Evolutionary conservation across 257 asterid genomes (phyloP).

Genomic region (Gentiana dahurica): DNA sequence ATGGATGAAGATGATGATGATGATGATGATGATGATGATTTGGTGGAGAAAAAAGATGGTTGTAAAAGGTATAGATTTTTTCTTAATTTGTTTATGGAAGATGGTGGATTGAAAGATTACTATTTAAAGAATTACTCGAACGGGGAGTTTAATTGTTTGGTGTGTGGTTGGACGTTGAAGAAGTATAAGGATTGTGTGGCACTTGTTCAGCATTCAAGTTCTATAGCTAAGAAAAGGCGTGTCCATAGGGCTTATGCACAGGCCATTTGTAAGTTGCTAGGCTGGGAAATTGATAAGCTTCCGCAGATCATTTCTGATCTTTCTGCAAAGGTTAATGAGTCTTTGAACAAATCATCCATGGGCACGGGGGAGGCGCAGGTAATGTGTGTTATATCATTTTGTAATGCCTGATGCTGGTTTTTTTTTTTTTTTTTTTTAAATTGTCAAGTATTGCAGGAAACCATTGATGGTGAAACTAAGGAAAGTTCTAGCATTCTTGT

Average conservation of each 20-base stretch:
- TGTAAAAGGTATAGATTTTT: slow-evolving; percentile 20
- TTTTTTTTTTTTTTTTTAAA: neutral
- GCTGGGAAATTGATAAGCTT: slow-evolving; percentile 66
- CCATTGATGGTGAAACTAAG: slow-evolving; percentile 2
- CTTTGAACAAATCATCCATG: slow-evolving; percentile 12
- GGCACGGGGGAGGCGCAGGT: slow-evolving; percentile 1
- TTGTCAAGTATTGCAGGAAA: slow-evolving; percentile 1
- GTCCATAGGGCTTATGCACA: slow-evolving; percentile 63
- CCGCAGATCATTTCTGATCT: slow-evolving; percentile 29
- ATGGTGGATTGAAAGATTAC: slow-evolving; percentile 33
- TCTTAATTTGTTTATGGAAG: slow-evolving; percentile 37
- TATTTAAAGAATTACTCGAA: slow-evolving; percentile 34
- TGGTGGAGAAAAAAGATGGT: slow-evolving; percentile 23
- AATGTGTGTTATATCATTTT: neutral
- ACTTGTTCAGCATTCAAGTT: slow-evolving; percentile 57
- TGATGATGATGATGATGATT: slow-evolving; percentile 31
- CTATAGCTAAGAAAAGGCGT: slow-evolving; percentile 35
- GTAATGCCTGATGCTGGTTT: neutral
- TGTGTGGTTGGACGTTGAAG: slow-evolving; percentile 50
- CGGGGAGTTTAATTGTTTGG: slow-evolving; percentile 64
- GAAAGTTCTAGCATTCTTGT: slow-evolving; percentile 6
- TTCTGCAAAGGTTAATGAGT: slow-evolving; percentile 5
- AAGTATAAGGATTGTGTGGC: slow-evolving; percentile 57
- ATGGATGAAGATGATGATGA: slow-evolving; percentile 28
- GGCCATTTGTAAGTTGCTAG: slow-evolving; percentile 62